Conservation (phyloP, 2,329 filamentous ascomycete genomes). For the Coleophoma crateriformis region DNA sequence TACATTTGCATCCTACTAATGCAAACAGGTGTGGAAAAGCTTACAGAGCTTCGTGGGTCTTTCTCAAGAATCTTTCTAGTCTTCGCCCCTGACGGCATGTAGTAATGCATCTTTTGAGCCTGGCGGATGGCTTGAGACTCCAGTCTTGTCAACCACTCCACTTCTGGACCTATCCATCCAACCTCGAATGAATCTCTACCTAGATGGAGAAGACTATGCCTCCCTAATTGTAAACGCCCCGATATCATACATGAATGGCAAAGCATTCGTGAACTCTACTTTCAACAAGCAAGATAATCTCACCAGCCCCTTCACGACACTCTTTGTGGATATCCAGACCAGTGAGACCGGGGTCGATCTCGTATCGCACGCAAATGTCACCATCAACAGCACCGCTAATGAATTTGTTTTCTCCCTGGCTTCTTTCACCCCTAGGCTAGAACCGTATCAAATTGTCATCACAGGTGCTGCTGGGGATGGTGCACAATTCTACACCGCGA, state of each 20-base stretch:
- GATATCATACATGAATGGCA: conserved; percentile 30
- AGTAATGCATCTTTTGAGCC: conserved; percentile 41
- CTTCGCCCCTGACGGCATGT: background rate
- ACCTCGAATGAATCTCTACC: conserved; percentile 40
- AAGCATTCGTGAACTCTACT: conserved; percentile 20
- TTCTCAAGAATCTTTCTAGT: too few relatives aligned
- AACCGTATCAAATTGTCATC: conserved; percentile 31
- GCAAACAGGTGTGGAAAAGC: conserved; percentile 33
- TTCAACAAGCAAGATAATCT: conserved; percentile 12
- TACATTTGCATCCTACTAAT: background rate
- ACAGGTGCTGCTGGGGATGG: conserved; percentile 23
- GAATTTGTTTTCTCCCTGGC: conserved; percentile 28
- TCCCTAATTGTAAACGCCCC: conserved; percentile 35
- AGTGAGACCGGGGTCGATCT: conserved; percentile 15
- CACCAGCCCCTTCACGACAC: conserved; percentile 10
- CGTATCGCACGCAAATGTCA: conserved; percentile 19
- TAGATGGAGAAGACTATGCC: conserved; percentile 30
- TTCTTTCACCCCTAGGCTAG: conserved; percentile 16
- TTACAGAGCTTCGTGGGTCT: conserved; percentile 28
- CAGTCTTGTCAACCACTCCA: conserved; percentile 26
- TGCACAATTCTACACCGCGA: conserved; percentile 27
- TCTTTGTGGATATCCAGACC: conserved; percentile 22
- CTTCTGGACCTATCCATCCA: conserved; percentile 34
- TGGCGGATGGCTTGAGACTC: conserved; percentile 35
- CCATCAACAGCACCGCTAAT: conserved; percentile 29